Percentiles rank a stretch among this genome's conserved stretches.
Conservation (phyloP, 2,329 filamentous ascomycete species). For the Fusarium pseudograminearum region DNA sequence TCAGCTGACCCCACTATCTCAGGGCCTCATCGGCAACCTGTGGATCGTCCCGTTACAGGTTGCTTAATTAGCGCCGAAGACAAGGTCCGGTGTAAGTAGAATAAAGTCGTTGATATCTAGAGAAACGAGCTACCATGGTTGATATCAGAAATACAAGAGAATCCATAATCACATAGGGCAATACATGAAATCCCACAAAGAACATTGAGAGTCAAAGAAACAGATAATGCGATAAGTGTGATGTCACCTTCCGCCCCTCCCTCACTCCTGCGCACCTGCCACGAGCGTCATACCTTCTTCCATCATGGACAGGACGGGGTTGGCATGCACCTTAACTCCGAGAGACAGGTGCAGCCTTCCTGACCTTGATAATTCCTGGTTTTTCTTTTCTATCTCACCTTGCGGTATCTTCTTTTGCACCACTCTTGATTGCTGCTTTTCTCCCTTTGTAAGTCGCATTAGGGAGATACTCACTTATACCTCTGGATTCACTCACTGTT, state of each 20-base stretch:
- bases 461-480: not conserved
- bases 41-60: conserved; percentile 27
- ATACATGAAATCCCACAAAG: not conserved
- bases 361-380: not conserved
- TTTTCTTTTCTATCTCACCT: not conserved
- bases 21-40: conserved; percentile 6
- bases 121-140: not conserved
- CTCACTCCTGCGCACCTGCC: not conserved
- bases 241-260: conserved; percentile 26
- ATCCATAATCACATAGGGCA: not conserved
- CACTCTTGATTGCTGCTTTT: not conserved
- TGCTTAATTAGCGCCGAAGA: conserved; percentile 19
- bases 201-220: not conserved
- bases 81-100: conserved; percentile 9
- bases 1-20: conserved; percentile 6
- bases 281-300: conserved; percentile 19
- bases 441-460: not conserved
- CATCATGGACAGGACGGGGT: conserved; percentile 7
- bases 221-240: conserved; percentile 17
- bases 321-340: conserved; percentile 33
- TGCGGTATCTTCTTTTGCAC: not conserved
- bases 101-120: not conserved
- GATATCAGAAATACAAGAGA: not conserved
- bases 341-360: conserved; percentile 3
- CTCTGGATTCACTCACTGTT: not conserved